Base-by-base conservation (phyloP, 345 rosid species). In the Raphanus sativus region DNA sequence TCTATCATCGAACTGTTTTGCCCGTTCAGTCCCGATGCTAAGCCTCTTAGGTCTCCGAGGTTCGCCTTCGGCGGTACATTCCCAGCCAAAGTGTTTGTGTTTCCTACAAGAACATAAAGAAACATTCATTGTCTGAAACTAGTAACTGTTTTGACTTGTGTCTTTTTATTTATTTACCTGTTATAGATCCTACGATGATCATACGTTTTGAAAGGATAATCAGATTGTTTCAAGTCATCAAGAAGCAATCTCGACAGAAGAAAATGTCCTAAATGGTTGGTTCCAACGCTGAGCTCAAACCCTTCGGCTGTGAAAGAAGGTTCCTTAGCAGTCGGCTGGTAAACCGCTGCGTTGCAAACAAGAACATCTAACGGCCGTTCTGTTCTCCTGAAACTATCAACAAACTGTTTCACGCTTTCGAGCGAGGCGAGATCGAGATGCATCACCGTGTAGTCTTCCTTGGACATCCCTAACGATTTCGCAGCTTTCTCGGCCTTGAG, bases 31-130 rank as follows among this genome's bases (percentile, higher is more conserved):
- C 99, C 99, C 4, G 94, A 91, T 0, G 93, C 89, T 36, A 95
- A 84, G 24, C 98, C 99, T 83, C 98, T 89, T 85, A 92, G 8
- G 86, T 95, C 98, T 8, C 98, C 98, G 0, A 95, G 89, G 82
- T 89, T 91, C 65, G 99, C 99, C 86, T 91, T 95, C 0, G 99
- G 98, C 26, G 99, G 99, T 11, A 95, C 96, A 82, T 95, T 95
- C 3, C 98, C 98, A 3, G 97, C 99, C 90, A 95, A 82, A 1
- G 99, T 95, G 74, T 95, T 92, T 2, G 99, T 91, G 86, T 95
- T 95, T 55, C 99, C 99, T 92, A 8, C 32, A 32, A 24, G 9
- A n/a, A n/a, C n/a, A n/a, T n/a, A n/a, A n/a, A n/a, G n/a, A n/a
- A n/a, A n/a, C 45, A 62, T 77, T 70, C 21, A 64, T 6, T 55